Base-by-base conservation (phyloP, 306 rosid species). In the Begonia masoniana region DNA sequence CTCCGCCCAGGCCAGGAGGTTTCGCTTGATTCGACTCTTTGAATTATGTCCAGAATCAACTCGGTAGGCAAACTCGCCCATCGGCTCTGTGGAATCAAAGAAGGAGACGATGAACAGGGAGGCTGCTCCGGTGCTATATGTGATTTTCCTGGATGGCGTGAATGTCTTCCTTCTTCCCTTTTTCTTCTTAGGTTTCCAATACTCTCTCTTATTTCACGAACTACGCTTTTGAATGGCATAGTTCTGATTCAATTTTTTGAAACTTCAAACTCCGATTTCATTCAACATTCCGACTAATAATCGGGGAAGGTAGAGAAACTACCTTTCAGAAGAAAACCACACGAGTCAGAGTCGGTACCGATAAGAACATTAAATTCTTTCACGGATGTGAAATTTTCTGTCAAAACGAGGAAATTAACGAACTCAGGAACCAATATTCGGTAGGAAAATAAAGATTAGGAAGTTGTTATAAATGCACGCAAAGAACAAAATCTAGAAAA, bases 21-120 rank as follows among this genome's bases (percentile, higher is more conserved):
- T 58, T 80, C 91, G 43, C 77, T 78, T 1, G 64, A 84, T 75
- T 89, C 97, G 47, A 89, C 82, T 52, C 94, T 82, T 66, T 85
- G 85, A 55, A 89, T 82, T 63, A 89, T 76, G 78, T 89, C 94
- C 17, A 76, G 45, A 14, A 89, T 78, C 76, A 89, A 72, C 83
- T 89, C 97, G 11, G 91, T 74, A 0, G 94, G 94, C 63, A 89
- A 68, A 63, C 68, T 78, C 13, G 88, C 88, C 97, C 97, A 89
- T 3, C 60, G 66, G 54, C 94, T 71, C 23, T 74, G 76, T 31
- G 65, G 67, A 52, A 58, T 39, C 9, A 43, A 26, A 12, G 39
- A 66, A 10, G 65, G 16, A 39, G 64, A 14, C 5, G 64, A 14
- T 7, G 71, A 0, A 19, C 61, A 64, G 12, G 69, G 61, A 2